Conservation (phyloP, 306 rosid genomes). For the Betula pendula region DNA sequence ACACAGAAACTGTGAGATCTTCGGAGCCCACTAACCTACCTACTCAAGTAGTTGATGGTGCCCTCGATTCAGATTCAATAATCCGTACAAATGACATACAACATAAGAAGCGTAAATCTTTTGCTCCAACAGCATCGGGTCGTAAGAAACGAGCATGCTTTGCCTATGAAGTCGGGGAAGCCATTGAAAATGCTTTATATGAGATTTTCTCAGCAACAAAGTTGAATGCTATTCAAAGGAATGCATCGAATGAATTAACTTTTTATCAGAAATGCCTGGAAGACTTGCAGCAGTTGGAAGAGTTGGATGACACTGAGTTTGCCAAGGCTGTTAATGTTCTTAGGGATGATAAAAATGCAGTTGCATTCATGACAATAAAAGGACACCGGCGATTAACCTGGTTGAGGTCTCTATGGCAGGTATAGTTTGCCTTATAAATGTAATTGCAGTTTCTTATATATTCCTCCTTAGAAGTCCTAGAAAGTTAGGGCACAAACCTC, state of each 20-base stretch:
- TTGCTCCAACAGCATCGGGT: constrained; percentile 17
- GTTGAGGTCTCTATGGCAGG: constrained; percentile 39
- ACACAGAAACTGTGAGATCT: constrained; percentile 41
- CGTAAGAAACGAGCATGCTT: constrained; percentile 23
- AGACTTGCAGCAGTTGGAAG: constrained; percentile 40
- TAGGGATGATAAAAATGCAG: constrained; percentile 38
- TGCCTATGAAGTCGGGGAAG: constrained; percentile 28
- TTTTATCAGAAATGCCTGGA: constrained; percentile 37
- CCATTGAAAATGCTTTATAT: constrained; percentile 26
- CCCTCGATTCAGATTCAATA: constrained; percentile 39
- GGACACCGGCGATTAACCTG: constrained; percentile 36
- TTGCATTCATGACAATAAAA: constrained; percentile 38
- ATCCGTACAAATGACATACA: constrained; percentile 19
- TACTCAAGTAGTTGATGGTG: constrained; percentile 40
- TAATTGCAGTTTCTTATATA: not conserved
- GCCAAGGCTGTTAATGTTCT: constrained; percentile 39
- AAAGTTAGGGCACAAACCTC: not conserved
- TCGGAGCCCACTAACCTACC: constrained; percentile 41
- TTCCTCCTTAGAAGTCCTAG: not conserved
- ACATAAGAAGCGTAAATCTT: constrained; percentile 28
- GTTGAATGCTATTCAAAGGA: constrained; percentile 30
- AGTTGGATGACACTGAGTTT: constrained; percentile 36
- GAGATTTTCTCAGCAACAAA: constrained; percentile 34
- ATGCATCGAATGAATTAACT: constrained; percentile 10
- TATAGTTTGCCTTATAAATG: constrained; percentile 15